Evolutionary conservation across 208 protist genomes (phyloP).

Genomic region (Leptomonas pyrrhocoris): DNA sequence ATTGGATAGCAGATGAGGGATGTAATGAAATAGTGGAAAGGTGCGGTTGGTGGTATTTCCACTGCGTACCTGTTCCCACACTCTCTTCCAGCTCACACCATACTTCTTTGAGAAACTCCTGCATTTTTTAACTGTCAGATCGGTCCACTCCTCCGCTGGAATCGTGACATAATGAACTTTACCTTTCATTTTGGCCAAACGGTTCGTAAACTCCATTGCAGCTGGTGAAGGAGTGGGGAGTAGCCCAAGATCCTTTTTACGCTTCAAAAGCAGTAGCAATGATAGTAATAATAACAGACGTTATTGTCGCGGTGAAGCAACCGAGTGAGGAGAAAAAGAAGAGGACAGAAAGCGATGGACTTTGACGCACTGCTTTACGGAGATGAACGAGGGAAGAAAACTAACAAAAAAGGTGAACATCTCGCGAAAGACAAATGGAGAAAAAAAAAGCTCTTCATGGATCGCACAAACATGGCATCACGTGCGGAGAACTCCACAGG

Average conservation of each 20-base stretch:
- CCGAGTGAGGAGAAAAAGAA: too few relatives aligned
- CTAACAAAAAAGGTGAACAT: too few relatives aligned
- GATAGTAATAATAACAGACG: too few relatives aligned
- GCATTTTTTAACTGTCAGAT: background rate
- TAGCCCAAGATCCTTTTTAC: too few relatives aligned
- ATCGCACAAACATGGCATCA: too few relatives aligned
- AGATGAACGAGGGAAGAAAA: too few relatives aligned
- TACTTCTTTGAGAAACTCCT: background rate
- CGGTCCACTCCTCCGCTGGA: slow-evolving; percentile 4
- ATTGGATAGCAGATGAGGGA: slow-evolving; percentile 1
- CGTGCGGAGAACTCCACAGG: too few relatives aligned
- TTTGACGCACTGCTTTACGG: too few relatives aligned
- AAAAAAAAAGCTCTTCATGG: too few relatives aligned
- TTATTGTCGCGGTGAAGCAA: too few relatives aligned
- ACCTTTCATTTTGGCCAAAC: background rate
- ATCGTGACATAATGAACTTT: slow-evolving; percentile 26
- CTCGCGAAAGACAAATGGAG: too few relatives aligned
- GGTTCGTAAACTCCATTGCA: background rate
- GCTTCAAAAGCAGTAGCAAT: too few relatives aligned
- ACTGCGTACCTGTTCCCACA: background rate
- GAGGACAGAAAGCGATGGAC: slow-evolving; percentile 5
- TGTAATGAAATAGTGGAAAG: slow-evolving; percentile 1
- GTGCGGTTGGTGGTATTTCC: slow-evolving; percentile 19
- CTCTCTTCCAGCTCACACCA: background rate
- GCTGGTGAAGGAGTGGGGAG: background rate